phyloP scores from a whole-genome alignment of 1,139 yeast species.

The Magnusiomyces paraingens region DNA sequence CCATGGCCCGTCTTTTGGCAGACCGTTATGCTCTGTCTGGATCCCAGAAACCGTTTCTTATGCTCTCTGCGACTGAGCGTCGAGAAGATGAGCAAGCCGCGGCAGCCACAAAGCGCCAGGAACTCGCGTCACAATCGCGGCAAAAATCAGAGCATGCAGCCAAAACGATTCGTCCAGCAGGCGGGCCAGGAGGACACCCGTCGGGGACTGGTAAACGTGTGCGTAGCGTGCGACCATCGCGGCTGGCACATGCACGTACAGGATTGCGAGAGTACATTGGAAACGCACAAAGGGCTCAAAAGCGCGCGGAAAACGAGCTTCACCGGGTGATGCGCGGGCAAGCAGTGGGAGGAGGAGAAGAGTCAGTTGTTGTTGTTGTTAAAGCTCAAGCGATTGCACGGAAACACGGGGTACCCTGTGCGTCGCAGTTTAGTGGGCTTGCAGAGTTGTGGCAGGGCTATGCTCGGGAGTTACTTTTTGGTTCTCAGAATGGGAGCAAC shows the following conservation, averaged over 20 bases:
- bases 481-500: background rate
- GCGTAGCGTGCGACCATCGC: slow-evolving; percentile 8
- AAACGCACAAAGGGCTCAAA: slow-evolving; percentile 37
- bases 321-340: background rate
- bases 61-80: background rate
- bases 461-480: slow-evolving; percentile 45
- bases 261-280: slow-evolving; percentile 44
- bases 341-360: slow-evolving; percentile 2
- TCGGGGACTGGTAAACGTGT: too few relatives aligned
- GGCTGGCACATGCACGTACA: slow-evolving; percentile 34
- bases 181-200: too few relatives aligned
- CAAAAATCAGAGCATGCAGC: too few relatives aligned
- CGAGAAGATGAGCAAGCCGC: slow-evolving; percentile 5
- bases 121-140: too few relatives aligned
- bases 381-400: slow-evolving; percentile 9
- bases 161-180: too few relatives aligned
- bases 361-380: background rate
- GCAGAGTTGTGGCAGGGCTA: slow-evolving; percentile 59
- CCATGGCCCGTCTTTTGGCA: background rate
- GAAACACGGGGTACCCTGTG: slow-evolving; percentile 41
- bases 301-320: slow-evolving; percentile 2
- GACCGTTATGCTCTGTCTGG: slow-evolving; percentile 4
- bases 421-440: slow-evolving; percentile 47
- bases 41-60: slow-evolving; percentile 2
- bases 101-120: too few relatives aligned